Percentiles rank a stretch among this genome's conserved stretches.
Conservation (phyloP, 371 early-diverging fungal genomes). For the Funneliformis caledonium region DNA sequence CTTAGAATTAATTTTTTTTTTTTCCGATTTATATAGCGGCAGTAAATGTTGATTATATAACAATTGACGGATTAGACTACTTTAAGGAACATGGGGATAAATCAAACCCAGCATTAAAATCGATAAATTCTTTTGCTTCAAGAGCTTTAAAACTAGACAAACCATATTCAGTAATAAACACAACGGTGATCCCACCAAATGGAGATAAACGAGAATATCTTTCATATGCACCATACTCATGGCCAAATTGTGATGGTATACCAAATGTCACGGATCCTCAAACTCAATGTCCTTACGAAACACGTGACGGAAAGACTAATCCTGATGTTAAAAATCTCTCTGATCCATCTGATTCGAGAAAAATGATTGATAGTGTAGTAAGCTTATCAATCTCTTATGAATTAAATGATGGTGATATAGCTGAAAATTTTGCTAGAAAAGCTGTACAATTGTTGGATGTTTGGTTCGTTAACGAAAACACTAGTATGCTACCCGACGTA, state of each 20-base stretch:
- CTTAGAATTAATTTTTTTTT: too few species aligned
- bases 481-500: conserved; percentile 59
- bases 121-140: not conserved
- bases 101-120: not conserved
- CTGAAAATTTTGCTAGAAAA: conserved; percentile 51
- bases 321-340: conserved; percentile 53
- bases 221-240: conserved; percentile 58
- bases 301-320: conserved; percentile 53
- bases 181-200: conserved; percentile 46
- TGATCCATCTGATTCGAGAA: conserved; percentile 50
- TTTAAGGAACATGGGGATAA: not conserved
- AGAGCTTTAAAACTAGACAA: not conserved
- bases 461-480: conserved; percentile 58
- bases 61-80: not conserved
- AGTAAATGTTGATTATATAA: not conserved
- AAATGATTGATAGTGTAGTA: conserved; percentile 53
- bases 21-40: too few species aligned
- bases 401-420: conserved; percentile 48
- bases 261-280: conserved; percentile 20
- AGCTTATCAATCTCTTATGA: conserved; percentile 55
- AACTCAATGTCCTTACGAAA: conserved; percentile 55
- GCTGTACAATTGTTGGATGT: conserved; percentile 49
- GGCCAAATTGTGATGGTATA: conserved; percentile 48
- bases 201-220: conserved; percentile 58
- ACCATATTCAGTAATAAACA: conserved; percentile 21